Evolutionary conservation across 176 grass and related monocot species (phyloP), one percentile per base, ranked within the genome.

Genomic region (Pontederia paniculata): DNA sequence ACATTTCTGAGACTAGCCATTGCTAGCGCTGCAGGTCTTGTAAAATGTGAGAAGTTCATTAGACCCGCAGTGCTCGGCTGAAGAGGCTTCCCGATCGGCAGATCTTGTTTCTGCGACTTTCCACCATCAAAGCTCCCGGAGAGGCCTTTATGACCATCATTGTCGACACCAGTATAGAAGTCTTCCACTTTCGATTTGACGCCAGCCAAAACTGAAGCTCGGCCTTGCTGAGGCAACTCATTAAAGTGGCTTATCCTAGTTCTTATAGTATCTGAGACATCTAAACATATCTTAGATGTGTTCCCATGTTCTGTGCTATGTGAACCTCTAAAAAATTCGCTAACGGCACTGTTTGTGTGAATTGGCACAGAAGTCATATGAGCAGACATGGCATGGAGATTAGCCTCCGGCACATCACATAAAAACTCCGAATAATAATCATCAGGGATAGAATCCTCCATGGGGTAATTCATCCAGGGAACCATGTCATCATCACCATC

Each of bases 401-500:
- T 44, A 21, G 54, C 54, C 54, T 43, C 54, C 1, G 52, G 12
- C 45, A 71, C 50, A 17, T 71, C 69, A 13, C 60, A 48, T 57
- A 71, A 44, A 57, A 71, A 71, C 57, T 71, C 69, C 18, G 45
- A 58, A 18, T 17, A 62, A 8, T 60, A 71, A 23, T 71, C 56
- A 12, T 52, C 43, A 8, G 51, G 57, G 17, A 61, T 23, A 43
- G 56, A 28, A 44, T 71, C 69, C 0, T 71, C 56, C 1, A 60
- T 71, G 9, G 56, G 56, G 12, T 60, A 61, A 52, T 52, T 71
- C 45, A 71, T 71, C 69, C 69, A 71, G 10, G 69, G 48, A 31
- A 61, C 57, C 25, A 71, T 57, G 42, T 71, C 69, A 22, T 71
- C 56, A 42, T 61, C 46, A 45, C 16, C 48, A 16, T 50, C 11